Evolutionary conservation across 768 basidiomycete species (phyloP).

Genomic region (Hortiboletus campestris): DNA sequence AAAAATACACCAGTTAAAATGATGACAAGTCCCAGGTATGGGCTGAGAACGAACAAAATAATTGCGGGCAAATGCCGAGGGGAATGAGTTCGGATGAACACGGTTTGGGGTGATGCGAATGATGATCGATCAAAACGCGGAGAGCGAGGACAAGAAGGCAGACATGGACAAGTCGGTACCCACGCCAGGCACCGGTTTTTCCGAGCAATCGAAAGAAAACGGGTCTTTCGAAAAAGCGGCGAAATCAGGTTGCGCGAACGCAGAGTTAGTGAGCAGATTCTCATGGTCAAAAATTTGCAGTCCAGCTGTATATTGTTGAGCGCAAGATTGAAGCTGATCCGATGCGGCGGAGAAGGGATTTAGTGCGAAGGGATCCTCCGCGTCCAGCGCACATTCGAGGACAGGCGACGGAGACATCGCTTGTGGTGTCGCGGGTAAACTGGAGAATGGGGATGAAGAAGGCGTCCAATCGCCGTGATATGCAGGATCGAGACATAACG

Average conservation of each 20-base stretch:
- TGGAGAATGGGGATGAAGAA: conserved; percentile 42
- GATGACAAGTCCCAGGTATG: conserved; percentile 6
- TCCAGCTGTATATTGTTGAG: conserved; percentile 20
- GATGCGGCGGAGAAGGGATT: conserved; percentile 19
- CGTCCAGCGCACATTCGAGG: conserved; percentile 24
- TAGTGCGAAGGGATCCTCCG: conserved; percentile 19
- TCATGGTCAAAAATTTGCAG: conserved; percentile 21
- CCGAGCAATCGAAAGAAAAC: conserved; percentile 25
- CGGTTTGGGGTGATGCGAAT: conserved; percentile 4
- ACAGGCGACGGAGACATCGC: conserved; percentile 30
- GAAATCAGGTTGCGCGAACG: conserved; percentile 24
- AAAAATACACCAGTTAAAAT: conserved; percentile 29
- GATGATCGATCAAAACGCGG: conserved; percentile 25
- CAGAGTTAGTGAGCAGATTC: conserved; percentile 7
- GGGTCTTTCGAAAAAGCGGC: conserved; percentile 21
- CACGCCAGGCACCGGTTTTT: conserved; percentile 21
- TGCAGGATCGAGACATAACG: conserved; percentile 41
- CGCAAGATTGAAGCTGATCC: conserved; percentile 13
- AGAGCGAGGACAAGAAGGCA: conserved; percentile 31
- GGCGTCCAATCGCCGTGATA: conserved; percentile 43
- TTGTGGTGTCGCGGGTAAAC: conserved; percentile 44
- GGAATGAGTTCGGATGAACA: conserved; percentile 1
- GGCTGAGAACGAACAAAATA: neutral
- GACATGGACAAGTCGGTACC: conserved; percentile 31
- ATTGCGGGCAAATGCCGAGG: neutral